Percentiles rank a stretch among this genome's conserved stretches.
Conservation (phyloP, 352 stramenopile species). For the Phytophthora lateralis region DNA sequence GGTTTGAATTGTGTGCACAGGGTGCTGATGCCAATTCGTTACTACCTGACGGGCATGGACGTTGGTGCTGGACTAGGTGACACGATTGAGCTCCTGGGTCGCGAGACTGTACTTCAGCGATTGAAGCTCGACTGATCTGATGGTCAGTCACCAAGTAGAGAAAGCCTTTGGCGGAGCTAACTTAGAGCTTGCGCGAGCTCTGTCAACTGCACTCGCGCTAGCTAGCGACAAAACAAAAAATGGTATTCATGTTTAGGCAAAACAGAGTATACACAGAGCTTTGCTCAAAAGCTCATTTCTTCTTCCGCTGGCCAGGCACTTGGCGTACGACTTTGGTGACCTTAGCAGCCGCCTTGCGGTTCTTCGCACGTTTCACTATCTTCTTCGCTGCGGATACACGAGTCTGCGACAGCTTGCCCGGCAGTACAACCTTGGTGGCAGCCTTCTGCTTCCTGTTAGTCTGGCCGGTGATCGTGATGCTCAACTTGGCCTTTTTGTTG, state of each 20-base stretch:
- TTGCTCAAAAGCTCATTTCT: slow-evolving; percentile 26
- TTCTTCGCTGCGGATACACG: slow-evolving; percentile 34
- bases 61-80: slow-evolving; percentile 83
- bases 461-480: slow-evolving; percentile 39
- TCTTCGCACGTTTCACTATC: slow-evolving; percentile 41
- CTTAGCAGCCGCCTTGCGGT: slow-evolving; percentile 36
- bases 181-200: neutral
- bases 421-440: slow-evolving; percentile 31
- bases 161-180: neutral
- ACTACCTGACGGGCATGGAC: slow-evolving; percentile 88
- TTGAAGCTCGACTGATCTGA: slow-evolving; percentile 32
- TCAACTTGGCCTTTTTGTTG: slow-evolving; percentile 44
- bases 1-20: slow-evolving; percentile 34
- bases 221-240: slow-evolving; percentile 19
- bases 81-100: slow-evolving; percentile 81
- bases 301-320: slow-evolving; percentile 47
- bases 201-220: slow-evolving; percentile 3
- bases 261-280: slow-evolving; percentile 25
- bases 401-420: slow-evolving; percentile 39
- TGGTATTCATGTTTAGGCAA: slow-evolving; percentile 20
- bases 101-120: slow-evolving; percentile 58
- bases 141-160: neutral
- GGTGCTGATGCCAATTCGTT: slow-evolving; percentile 88
- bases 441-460: slow-evolving; percentile 18
- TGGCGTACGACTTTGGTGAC: slow-evolving; percentile 53